Conservation (phyloP, 2,329 filamentous ascomycete genomes). For the Ophiocordyceps camponoti-rufipedis region DNA sequence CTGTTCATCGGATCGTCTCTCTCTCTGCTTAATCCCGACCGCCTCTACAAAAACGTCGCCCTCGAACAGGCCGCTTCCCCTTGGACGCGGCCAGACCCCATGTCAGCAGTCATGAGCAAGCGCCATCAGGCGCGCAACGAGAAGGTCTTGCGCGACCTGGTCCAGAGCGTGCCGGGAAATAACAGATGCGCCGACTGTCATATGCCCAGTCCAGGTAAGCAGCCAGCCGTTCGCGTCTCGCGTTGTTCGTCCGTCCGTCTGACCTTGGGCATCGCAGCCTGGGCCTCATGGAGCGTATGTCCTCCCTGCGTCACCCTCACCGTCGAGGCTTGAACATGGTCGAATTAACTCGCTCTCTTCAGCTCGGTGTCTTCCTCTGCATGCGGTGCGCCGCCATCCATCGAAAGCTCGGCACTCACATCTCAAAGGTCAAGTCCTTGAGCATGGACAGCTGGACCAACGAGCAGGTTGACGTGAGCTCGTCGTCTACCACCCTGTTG, state of each 20-base stretch:
- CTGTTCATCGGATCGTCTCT: neutral
- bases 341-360: neutral
- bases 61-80: neutral
- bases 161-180: slow-evolving; percentile 71
- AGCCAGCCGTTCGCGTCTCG: neutral
- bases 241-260: neutral
- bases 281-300: slow-evolving; percentile 91
- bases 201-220: slow-evolving; percentile 75
- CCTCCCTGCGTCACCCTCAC: slow-evolving; percentile 1
- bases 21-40: neutral
- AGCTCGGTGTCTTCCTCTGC: slow-evolving; percentile 92
- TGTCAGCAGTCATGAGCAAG: slow-evolving; percentile 71
- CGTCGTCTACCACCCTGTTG: neutral
- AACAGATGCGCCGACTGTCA: slow-evolving; percentile 87
- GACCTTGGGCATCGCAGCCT: slow-evolving; percentile 35
- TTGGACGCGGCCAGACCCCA: slow-evolving; percentile 14
- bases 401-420: slow-evolving; percentile 90
- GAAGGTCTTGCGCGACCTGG: slow-evolving; percentile 73
- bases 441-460: slow-evolving; percentile 97
- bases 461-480: slow-evolving; percentile 81
- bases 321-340: too few species aligned
- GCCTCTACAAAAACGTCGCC: neutral
- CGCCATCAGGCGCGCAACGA: slow-evolving; percentile 97
- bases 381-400: slow-evolving; percentile 94
- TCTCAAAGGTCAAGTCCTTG: slow-evolving; percentile 96